A percentile compares a stretch with the other conserved stretches of the same genome.
These are phyloP conservation scores for Pisolithus tinctorius DNA, from an alignment of 768 basidiomycete species.

Conservation along the genomic window DNA sequence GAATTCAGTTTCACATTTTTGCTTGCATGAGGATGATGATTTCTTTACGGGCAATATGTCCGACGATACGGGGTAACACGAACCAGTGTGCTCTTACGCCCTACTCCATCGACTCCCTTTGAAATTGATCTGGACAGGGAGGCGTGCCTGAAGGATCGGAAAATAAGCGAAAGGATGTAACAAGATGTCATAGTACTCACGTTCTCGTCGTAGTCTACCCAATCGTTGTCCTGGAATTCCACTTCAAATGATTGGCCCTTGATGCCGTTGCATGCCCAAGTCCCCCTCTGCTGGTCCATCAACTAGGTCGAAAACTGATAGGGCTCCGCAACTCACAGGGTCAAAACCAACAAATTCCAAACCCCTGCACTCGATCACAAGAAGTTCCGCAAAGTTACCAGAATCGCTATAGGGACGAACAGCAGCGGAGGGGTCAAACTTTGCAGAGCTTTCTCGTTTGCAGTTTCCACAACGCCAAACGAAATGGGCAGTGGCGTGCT, in stretches of 20 bases:
- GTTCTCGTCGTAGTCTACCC: conserved; percentile 93
- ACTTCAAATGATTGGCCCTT: conserved; percentile 59
- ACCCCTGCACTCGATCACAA: conserved; percentile 79
- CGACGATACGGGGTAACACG: neutral
- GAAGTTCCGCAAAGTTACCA: conserved; percentile 54
- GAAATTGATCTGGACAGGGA: conserved; percentile 66
- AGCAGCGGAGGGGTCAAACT: conserved; percentile 52
- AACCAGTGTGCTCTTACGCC: conserved; percentile 33
- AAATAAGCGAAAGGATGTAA: neutral
- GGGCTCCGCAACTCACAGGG: conserved; percentile 41
- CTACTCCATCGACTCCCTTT: conserved; percentile 62
- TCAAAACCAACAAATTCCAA: conserved; percentile 79
- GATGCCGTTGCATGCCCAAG: conserved; percentile 68
- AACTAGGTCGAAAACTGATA: neutral
- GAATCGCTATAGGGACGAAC: conserved; percentile 51
- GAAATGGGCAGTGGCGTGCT: conserved; percentile 65
- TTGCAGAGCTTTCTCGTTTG: conserved; percentile 78
- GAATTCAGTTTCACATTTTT: neutral
- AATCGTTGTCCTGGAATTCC: conserved; percentile 60
- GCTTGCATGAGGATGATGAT: neutral
- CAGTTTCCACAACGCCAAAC: conserved; percentile 77
- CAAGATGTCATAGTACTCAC: conserved; percentile 30
- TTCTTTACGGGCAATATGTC: too few species aligned
- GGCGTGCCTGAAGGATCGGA: conserved; percentile 35
- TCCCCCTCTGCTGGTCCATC: conserved; percentile 42